A percentile compares a stretch with the other conserved stretches of the same genome.
Conservation (phyloP, 192 early-diverging fungal genomes). For the Piromyces sp. region DNA sequence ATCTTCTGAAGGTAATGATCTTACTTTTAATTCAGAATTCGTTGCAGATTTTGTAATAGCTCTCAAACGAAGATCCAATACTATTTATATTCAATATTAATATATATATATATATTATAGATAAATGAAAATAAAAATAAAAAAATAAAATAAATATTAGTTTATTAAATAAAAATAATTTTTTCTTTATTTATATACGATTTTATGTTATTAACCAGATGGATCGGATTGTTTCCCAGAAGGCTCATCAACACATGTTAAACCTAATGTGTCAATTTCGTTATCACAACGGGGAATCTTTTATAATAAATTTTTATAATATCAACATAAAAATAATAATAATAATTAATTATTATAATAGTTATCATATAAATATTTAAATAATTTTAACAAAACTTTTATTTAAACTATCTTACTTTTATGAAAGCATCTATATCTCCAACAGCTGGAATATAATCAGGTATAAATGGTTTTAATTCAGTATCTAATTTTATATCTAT, state of each 20-base stretch:
- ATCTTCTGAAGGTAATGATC: conserved; percentile 10
- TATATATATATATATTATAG: neutral
- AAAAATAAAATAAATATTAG: too few species aligned
- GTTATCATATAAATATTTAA: too few species aligned
- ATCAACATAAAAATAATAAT: too few species aligned
- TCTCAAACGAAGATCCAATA: conserved; percentile 30
- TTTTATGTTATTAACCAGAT: conserved; percentile 12
- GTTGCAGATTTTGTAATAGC: conserved; percentile 20
- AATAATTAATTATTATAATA: too few species aligned
- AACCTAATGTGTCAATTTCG: conserved; percentile 22
- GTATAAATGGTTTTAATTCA: conserved; percentile 30
- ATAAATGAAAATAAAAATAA: too few species aligned
- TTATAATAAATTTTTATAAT: neutral
- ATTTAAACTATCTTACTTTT: conserved; percentile 13
- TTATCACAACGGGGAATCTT: conserved; percentile 28
- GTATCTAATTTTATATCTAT: conserved; percentile 33
- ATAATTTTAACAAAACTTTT: too few species aligned
- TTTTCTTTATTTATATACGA: too few species aligned
- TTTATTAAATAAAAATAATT: too few species aligned
- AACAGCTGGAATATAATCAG: conserved; percentile 40
- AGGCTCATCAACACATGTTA: conserved; percentile 32
- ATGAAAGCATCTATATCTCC: conserved; percentile 50
- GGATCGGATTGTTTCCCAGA: conserved; percentile 26
- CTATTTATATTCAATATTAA: conserved; percentile 2
- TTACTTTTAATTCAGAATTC: conserved; percentile 14